Percentiles rank a stretch among this genome's conserved stretches.
Evolutionary conservation across 2,329 filamentous ascomycete species (phyloP).

Genomic region (Trichoderma oligosporum): DNA sequence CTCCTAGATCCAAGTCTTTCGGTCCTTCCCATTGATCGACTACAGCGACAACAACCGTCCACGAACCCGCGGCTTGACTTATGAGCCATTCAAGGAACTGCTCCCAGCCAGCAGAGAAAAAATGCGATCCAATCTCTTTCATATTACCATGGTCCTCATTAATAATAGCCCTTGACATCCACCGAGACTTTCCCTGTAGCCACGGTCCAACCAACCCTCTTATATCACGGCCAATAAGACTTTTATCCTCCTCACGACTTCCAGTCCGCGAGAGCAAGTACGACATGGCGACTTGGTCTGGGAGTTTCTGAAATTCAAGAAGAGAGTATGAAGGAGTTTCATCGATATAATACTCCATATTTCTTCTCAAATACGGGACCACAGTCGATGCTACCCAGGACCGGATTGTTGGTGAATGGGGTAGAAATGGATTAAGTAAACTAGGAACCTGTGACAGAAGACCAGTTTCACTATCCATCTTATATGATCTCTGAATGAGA

Average conservation of each 20-base stretch:
- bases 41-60: conserved; percentile 58
- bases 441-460: conserved; percentile 63
- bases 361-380: conserved; percentile 64
- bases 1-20: conserved; percentile 64
- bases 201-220: conserved; percentile 68
- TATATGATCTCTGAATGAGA: conserved; percentile 62
- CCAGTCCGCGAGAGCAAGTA: conserved; percentile 59
- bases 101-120: conserved; percentile 62
- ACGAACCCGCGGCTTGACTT: conserved; percentile 54
- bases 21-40: conserved; percentile 73
- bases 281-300: conserved; percentile 56
- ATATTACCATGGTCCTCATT: conserved; percentile 16
- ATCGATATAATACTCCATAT: conserved; percentile 65
- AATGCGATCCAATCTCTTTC: conserved; percentile 26
- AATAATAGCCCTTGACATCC: conserved; percentile 34
- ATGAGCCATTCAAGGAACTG: conserved; percentile 65
- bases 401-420: conserved; percentile 56
- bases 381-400: conserved; percentile 67
- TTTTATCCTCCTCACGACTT: conserved; percentile 35
- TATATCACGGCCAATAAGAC: conserved; percentile 58
- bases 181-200: conserved; percentile 63
- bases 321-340: conserved; percentile 50
- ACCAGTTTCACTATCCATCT: conserved; percentile 69
- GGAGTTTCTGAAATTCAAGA: conserved; percentile 58
- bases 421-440: conserved; percentile 66